Evolutionary conservation across 1,284 basidiomycete species (phyloP), one percentile per base, ranked within the genome.

Genomic region (Boletus subluridellus): DNA sequence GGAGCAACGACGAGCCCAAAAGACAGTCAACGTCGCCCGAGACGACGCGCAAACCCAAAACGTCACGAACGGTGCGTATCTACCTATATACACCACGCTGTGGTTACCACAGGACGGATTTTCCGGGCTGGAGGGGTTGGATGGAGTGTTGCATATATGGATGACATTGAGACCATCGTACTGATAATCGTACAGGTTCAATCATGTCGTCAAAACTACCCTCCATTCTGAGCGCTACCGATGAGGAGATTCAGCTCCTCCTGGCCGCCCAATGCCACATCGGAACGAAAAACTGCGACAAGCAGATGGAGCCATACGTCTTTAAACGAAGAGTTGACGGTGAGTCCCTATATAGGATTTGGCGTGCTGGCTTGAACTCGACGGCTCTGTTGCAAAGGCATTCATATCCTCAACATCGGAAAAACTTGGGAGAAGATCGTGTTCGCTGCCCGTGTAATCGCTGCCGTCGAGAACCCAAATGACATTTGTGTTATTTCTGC

Each of bases 341-440:
- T 94, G 70, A 74, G 88, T 76, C 54, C 48, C 17, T 28, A 12
- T 48, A 2, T 44, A 38, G 28, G 47, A 26, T 47, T 38, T 2
- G 14, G 15, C 21, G 41, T 32, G 6, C 50, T 52, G 35, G 37
- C 45, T 50, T 58, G 54, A 69, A 54, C 14, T 37, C 46, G 50
- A 53, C 51, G 46, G 46, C 26, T 42, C 14, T 39, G 45, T 56
- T 42, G 3, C 44, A 49, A 73, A 94, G 92, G 95, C 69, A 94
- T 98, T 78, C 90, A 98, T 82, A 81, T 99, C 72, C 80, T 98
- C 73, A 98, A 99, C 89, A 89, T 98, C 70, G 95, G 95, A 75
- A 98, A 98, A 87, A 99, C 96, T 68, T 98, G 95, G 96, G 95
- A 98, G 81, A 99, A 99, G 82, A 85, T 99, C 67, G 92, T 97